A percentile compares a stretch with the other conserved stretches of the same genome.
These are phyloP conservation scores for Melampsora americana DNA, from an alignment of 1,284 basidiomycete species.

Conservation along the genomic window DNA sequence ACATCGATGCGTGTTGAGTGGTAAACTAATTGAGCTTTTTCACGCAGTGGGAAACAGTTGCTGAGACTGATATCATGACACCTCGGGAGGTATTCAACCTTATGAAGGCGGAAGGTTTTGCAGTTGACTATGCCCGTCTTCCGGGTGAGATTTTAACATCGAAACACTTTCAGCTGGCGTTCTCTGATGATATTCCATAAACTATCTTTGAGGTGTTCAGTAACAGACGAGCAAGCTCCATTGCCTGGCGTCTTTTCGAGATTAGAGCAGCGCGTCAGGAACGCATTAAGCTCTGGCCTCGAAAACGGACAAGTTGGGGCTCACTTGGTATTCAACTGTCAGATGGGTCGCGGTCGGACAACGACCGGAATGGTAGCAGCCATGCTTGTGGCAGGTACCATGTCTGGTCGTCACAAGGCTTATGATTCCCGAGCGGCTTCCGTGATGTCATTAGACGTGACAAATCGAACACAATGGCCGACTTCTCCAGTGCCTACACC, in stretches of 20 bases:
- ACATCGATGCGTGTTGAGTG: background rate
- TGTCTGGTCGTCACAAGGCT: background rate
- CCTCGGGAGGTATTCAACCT: slow-evolving; percentile 74
- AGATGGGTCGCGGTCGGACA: slow-evolving; percentile 68
- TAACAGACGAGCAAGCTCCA: slow-evolving; percentile 90
- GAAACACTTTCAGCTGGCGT: background rate
- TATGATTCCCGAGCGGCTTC: slow-evolving; percentile 9
- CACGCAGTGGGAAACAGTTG: slow-evolving; percentile 73
- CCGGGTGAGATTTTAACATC: slow-evolving; percentile 3
- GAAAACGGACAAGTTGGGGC: slow-evolving; percentile 49
- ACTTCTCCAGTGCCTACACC: slow-evolving; percentile 57
- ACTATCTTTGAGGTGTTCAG: slow-evolving; percentile 56
- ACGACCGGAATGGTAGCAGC: slow-evolving; percentile 82
- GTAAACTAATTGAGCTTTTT: slow-evolving; percentile 34
- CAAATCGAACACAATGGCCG: slow-evolving; percentile 61
- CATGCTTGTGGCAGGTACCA: slow-evolving; percentile 67
- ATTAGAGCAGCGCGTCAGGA: slow-evolving; percentile 69
- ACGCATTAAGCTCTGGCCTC: slow-evolving; percentile 62
- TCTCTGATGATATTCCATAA: background rate
- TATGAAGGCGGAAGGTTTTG: slow-evolving; percentile 48
- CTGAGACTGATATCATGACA: slow-evolving; percentile 84
- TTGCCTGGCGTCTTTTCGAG: slow-evolving; percentile 77
- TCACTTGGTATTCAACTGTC: slow-evolving; percentile 83
- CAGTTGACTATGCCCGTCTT: slow-evolving; percentile 42
- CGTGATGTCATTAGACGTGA: slow-evolving; percentile 50